Conservation (phyloP, 2,329 filamentous ascomycete genomes). For the Aureobasidium uvarum region DNA sequence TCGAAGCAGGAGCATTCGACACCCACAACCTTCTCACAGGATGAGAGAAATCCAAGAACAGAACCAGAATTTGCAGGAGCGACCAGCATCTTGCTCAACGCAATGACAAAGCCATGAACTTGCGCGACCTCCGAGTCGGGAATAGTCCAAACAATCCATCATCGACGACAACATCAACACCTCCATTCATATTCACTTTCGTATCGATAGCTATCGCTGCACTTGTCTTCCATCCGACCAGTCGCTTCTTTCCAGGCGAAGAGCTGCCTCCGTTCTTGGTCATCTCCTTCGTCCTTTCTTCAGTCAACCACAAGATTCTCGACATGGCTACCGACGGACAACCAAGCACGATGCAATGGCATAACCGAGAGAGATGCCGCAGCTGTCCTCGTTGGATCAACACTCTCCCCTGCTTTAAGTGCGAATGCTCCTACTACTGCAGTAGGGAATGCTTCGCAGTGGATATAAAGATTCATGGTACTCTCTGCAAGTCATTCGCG, state of each 20-base stretch:
- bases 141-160: neutral
- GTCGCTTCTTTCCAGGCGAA: no score
- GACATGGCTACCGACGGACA: neutral
- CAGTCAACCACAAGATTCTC: neutral
- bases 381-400: neutral
- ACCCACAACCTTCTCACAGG: neutral
- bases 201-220: neutral
- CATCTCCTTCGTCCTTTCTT: neutral
- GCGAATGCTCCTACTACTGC: neutral
- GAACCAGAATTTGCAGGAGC: neutral
- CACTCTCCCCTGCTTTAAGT: neutral
- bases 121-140: neutral
- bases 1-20: neutral
- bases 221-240: neutral
- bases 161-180: neutral
- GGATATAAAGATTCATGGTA: neutral
- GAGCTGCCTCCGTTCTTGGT: neutral
- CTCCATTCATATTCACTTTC: neutral
- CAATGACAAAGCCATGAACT: neutral
- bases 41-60: neutral
- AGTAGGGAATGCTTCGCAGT: neutral
- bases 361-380: neutral
- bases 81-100: neutral
- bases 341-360: neutral
- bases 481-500: neutral